Conservation (phyloP, 352 stramenopile species). For the Plasmopara viticola region DNA sequence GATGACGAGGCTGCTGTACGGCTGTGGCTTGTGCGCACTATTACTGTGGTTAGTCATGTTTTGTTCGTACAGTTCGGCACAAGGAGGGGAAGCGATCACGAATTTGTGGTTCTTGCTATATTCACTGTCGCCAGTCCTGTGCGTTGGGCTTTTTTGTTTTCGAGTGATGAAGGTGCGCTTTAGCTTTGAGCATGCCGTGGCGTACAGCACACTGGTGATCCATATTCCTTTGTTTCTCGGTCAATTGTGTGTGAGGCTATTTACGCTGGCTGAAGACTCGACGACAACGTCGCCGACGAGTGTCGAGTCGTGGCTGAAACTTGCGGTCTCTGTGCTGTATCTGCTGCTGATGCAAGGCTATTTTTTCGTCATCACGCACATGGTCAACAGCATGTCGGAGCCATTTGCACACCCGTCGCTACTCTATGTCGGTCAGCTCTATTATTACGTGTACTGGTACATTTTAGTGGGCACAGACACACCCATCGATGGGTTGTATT, state of each 20-base stretch:
- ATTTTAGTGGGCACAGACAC: slow-evolving; percentile 75
- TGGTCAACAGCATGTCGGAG: slow-evolving; percentile 78
- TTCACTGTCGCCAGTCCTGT: slow-evolving; percentile 51
- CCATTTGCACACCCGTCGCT: slow-evolving; percentile 76
- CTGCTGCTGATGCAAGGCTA: slow-evolving; percentile 79
- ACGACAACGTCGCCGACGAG: slow-evolving; percentile 21
- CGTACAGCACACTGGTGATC: slow-evolving; percentile 69
- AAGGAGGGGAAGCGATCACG: slow-evolving; percentile 16
- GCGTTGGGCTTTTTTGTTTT: slow-evolving; percentile 48
- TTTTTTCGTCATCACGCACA: slow-evolving; percentile 76
- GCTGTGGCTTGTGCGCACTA: slow-evolving; percentile 32
- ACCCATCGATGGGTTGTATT: slow-evolving; percentile 77
- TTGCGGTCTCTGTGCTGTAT: slow-evolving; percentile 70
- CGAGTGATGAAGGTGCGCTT: slow-evolving; percentile 27
- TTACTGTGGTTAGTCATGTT: slow-evolving; percentile 70
- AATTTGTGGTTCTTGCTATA: slow-evolving; percentile 63
- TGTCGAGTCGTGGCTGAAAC: slow-evolving; percentile 59
- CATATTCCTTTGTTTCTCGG: slow-evolving; percentile 77
- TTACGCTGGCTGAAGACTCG: slow-evolving; percentile 47
- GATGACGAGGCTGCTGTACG: slow-evolving; percentile 32
- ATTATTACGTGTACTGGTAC: slow-evolving; percentile 88
- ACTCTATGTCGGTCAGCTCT: slow-evolving; percentile 79
- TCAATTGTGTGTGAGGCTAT: slow-evolving; percentile 72
- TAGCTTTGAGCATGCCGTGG: slow-evolving; percentile 65
- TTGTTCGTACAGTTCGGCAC: slow-evolving; percentile 46